A percentile compares a stretch with the other conserved stretches of the same genome.
phyloP scores from a whole-genome alignment of 176 grass and related monocot genomes.

The Typha latifolia region DNA sequence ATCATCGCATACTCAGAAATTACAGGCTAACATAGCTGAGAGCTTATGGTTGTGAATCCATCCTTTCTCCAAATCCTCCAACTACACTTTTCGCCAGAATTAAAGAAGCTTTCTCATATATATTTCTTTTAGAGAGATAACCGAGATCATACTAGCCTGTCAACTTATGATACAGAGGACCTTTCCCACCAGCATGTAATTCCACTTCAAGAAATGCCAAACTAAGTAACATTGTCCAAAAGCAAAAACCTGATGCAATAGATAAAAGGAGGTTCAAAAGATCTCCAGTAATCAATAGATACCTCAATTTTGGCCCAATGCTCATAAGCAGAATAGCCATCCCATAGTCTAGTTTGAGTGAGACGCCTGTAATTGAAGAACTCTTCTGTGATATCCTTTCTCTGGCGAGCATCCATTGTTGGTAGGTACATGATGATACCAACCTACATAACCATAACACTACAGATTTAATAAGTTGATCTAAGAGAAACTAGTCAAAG shows the following conservation, averaged over 20 bases:
- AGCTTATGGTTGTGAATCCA: too few species aligned
- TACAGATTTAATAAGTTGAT: not conserved
- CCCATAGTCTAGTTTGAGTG: conserved; percentile 53
- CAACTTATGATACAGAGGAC: not conserved
- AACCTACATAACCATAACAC: conserved; percentile 40
- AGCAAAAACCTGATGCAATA: not conserved
- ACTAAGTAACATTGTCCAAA: not conserved
- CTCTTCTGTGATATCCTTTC: conserved; percentile 87
- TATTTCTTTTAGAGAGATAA: too few species aligned
- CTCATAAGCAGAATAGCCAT: conserved; percentile 79
- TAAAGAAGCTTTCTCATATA: too few species aligned
- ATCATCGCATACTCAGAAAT: too few species aligned
- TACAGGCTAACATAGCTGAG: too few species aligned
- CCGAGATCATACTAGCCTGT: too few species aligned
- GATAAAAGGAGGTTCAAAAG: not conserved
- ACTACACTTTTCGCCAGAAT: too few species aligned
- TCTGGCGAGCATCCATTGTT: conserved; percentile 67
- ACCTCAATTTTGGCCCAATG: conserved; percentile 99
- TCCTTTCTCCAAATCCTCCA: too few species aligned
- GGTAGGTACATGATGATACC: conserved; percentile 97
- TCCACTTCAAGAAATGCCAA: not conserved
- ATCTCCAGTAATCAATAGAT: conserved; percentile 2
- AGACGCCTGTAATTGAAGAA: conserved; percentile 79
- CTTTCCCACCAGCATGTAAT: not conserved
- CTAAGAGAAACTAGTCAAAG: not conserved